A percentile compares a stretch with the other conserved stretches of the same genome.
These are phyloP conservation scores for Mycena belliarum DNA, from an alignment of 768 basidiomycete species.

Conservation along the genomic window DNA sequence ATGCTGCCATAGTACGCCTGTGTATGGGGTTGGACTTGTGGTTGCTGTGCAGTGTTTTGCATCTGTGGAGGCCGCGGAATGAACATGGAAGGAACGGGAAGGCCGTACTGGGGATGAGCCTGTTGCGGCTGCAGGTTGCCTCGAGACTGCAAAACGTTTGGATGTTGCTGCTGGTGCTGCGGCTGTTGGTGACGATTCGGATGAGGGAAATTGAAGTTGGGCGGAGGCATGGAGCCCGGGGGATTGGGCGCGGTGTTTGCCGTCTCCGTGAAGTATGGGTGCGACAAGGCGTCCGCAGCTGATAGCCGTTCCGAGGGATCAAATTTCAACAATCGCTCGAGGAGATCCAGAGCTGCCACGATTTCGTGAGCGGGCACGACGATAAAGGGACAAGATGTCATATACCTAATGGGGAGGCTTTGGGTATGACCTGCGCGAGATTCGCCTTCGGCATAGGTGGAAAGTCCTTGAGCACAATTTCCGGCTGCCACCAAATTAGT, in stretches of 20 bases:
- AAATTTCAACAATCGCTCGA: conserved; percentile 93
- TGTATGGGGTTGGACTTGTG: background rate
- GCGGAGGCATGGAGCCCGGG: conserved; percentile 65
- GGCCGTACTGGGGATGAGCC: conserved; percentile 17
- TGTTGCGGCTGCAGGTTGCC: conserved; percentile 8
- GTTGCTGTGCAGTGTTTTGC: conserved; percentile 10
- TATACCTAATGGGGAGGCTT: conserved; percentile 72
- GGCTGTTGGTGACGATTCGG: conserved; percentile 45
- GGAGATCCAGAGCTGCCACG: conserved; percentile 81
- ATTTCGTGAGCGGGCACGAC: conserved; percentile 18
- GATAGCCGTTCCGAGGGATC: conserved; percentile 91
- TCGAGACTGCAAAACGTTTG: conserved; percentile 11
- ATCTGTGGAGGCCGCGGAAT: conserved; percentile 7
- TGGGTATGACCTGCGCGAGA: conserved; percentile 81
- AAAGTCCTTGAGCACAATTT: conserved; percentile 80
- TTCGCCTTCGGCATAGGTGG: conserved; percentile 84
- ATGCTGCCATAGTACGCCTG: conserved; percentile 16
- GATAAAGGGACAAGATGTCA: background rate
- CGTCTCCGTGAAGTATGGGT: conserved; percentile 84
- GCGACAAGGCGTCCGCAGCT: conserved; percentile 86
- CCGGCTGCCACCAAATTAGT: conserved; percentile 53
- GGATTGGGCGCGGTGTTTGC: conserved; percentile 41
- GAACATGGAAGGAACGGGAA: conserved; percentile 17
- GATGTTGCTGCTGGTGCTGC: conserved; percentile 11
- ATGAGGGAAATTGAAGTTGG: conserved; percentile 68